Percentiles rank a stretch among this genome's conserved stretches.
phyloP scores from a whole-genome alignment of 192 early-diverging fungal species.

The Linnemannia exigua region DNA sequence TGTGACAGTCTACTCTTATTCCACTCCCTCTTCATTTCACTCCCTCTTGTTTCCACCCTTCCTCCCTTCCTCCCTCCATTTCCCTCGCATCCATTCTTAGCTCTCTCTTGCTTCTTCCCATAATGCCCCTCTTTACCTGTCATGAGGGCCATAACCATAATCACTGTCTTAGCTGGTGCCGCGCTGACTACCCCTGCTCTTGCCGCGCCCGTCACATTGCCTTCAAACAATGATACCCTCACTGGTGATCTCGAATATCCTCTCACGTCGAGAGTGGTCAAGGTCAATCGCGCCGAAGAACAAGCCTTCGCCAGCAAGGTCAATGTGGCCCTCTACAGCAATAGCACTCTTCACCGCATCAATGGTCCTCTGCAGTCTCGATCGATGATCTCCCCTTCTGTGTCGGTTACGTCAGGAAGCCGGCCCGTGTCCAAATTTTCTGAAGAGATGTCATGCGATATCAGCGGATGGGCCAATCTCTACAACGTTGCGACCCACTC shows the following conservation, averaged over 20 bases:
- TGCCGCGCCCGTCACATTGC: background rate
- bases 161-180: background rate
- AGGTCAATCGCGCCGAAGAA: too few relatives aligned
- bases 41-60: background rate
- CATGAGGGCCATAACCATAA: background rate
- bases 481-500: too few relatives aligned
- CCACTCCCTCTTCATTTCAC: background rate
- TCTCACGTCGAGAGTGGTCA: too few relatives aligned
- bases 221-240: too few relatives aligned
- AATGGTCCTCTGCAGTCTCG: too few relatives aligned
- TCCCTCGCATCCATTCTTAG: too few relatives aligned
- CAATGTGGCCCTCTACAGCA: too few relatives aligned
- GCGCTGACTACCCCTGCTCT: background rate
- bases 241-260: too few relatives aligned
- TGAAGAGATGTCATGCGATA: too few relatives aligned
- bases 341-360: too few relatives aligned
- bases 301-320: too few relatives aligned
- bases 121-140: background rate
- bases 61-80: background rate
- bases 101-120: too few relatives aligned
- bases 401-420: background rate
- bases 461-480: background rate
- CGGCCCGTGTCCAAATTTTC: background rate
- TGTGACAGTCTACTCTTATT: background rate
- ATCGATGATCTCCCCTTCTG: background rate